Base-by-base conservation (phyloP, 2,329 filamentous ascomycete genomes). In the Aureobasidium zeae region DNA sequence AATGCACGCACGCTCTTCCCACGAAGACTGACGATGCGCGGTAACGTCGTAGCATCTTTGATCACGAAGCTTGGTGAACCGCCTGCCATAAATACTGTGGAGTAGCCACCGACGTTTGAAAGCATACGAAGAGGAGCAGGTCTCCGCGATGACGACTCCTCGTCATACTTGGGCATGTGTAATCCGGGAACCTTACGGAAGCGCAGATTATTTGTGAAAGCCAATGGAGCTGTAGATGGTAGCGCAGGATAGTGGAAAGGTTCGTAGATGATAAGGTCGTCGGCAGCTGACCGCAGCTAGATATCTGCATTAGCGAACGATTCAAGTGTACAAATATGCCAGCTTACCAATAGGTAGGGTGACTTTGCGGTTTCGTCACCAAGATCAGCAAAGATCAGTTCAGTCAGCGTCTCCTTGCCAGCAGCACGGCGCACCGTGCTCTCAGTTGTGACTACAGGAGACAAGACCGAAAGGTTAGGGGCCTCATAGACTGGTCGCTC, bases 201-300 rank as follows among this genome's bases (percentile, higher is more conserved):
- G 44, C 79, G 76, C 9, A 95, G 66, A 6, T 72, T 74, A 17
- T 68, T 64, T 1, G 73, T 66, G 52, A 81, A 72, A 5, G 69
- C 62, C 20, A 30, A 15, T n/a, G 31, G 29, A 64, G 52, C 6
- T 56, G 53, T n/a, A 49, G 45, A 55, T 59, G 45, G 28, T 60
- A 60, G 20, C 56, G 57, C 28, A 57, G 64, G 48, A 66, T 66
- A 58, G 30, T 76, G 71, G 53, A 86, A 82, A 1, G 89, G 87
- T 58, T 91, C 79, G 59, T 96, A 98, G 33, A 96, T 74, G 9
- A 83, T 82, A 24, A 96, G 67, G 57, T 96, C 88, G 51, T 94
- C 83, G 47, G 77, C 81, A 8, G 76, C 72, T 36, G 86, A 86
- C 38, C 89, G 83, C 20, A 88, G 68, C 83, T 87, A 26, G 26